A percentile compares a stretch with the other conserved stretches of the same genome.
These are phyloP conservation scores for Bondarzewia mesenterica DNA, from an alignment of 1,284 basidiomycete genomes.

Conservation along the genomic window DNA sequence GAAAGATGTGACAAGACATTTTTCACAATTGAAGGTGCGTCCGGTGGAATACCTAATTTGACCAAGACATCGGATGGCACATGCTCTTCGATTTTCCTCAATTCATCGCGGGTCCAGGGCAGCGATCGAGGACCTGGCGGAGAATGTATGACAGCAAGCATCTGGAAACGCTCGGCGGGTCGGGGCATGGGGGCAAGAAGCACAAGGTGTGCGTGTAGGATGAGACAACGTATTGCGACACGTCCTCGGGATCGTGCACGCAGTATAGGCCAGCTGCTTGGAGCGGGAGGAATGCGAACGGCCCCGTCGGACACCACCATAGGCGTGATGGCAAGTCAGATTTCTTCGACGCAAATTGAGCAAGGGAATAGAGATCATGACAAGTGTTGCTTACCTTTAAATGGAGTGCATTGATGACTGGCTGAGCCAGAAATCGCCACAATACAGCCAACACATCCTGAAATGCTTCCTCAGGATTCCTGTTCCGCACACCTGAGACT, in stretches of 20 bases:
- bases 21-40: neutral
- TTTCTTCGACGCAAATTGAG: conserved; percentile 1
- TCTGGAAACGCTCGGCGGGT: neutral
- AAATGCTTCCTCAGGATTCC: too few species aligned
- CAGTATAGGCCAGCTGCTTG: conserved; percentile 18
- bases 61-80: neutral
- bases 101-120: neutral
- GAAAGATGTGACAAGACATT: neutral
- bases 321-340: conserved; percentile 9
- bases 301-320: conserved; percentile 12
- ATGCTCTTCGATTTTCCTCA: neutral
- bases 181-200: neutral
- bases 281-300: conserved; percentile 16
- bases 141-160: neutral
- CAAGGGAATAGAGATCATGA: neutral
- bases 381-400: neutral
- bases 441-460: too few species aligned
- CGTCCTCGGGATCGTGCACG: neutral
- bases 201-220: conserved; percentile 16
- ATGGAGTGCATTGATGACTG: neutral
- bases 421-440: too few species aligned
- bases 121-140: neutral
- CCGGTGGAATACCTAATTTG: neutral
- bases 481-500: too few species aligned
- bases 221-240: conserved; percentile 16